Base-by-base conservation (phyloP, 768 basidiomycete species). In the Boletus tylopilopsis region DNA sequence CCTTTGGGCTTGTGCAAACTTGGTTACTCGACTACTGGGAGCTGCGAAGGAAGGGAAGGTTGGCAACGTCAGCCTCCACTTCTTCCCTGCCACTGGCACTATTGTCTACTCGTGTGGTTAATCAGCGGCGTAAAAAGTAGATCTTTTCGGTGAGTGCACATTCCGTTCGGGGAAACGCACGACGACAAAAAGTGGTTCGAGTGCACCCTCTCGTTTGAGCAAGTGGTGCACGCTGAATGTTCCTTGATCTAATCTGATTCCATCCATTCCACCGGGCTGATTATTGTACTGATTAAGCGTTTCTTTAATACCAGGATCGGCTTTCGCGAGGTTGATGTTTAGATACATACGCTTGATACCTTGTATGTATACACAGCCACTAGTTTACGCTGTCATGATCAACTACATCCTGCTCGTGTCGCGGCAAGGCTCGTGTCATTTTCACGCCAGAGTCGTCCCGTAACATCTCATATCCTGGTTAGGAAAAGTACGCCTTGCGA, bases 171-270 rank as follows among this genome's bases (percentile, higher is more conserved):
- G 57, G 59, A 72, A 8, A 16, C n/a, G 16, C 74, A 81, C 89
- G 89, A 91, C 76, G 80, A 84, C 49, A 87, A 77, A 69, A 76
- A 76, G 84, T 86, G 87, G 79, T 75, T 57, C 10, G 81, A 88
- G 81, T 81, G 79, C 84, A 73, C 85, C 82, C 69, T 60, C 60
- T 60, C 58, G 63, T 57, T 53, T 53, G 66, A 63, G 62, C 58
- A 54, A 65, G 69, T 57, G 66, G 84, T 64, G 69, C 73, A 76
- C 82, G 13, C 34, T 82, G 87, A 81, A 69, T 68, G 54, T 66
- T 75, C 76, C 89, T 91, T 91, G 89, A 91, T 91, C 89, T 91
- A 91, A 91, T 90, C 84, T 90, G 89, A 91, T 78, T 40, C 22
- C 40, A 19, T 40, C 8, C n/a, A 22, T 47, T 40, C 45, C 27